Evolutionary conservation across 768 basidiomycete species (phyloP).

Genomic region (Suillus subalutaceus): DNA sequence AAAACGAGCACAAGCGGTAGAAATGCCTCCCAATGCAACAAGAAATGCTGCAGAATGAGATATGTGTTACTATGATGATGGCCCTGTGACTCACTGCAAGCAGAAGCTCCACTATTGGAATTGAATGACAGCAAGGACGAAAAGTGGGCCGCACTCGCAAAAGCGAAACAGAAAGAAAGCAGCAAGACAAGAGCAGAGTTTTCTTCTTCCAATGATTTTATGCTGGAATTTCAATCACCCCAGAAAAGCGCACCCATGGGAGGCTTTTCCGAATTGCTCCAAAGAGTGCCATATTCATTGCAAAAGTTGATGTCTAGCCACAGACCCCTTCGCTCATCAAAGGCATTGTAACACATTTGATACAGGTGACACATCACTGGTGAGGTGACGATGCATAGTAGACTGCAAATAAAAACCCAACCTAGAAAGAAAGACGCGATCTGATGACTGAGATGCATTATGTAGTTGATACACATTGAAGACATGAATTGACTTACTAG

Average conservation of each 20-base stretch:
- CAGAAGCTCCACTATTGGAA: constrained; percentile 15
- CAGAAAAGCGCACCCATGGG: neutral
- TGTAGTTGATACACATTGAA: neutral
- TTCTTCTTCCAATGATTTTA: neutral
- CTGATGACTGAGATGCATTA: constrained; percentile 31
- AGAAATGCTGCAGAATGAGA: constrained; percentile 39
- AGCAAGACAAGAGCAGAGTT: constrained; percentile 23
- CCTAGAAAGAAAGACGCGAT: constrained; percentile 44
- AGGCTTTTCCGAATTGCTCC: neutral
- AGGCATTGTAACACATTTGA: constrained; percentile 4
- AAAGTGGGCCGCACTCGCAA: constrained; percentile 35
- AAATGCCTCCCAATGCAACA: constrained; percentile 48
- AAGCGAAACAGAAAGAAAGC: constrained; percentile 33
- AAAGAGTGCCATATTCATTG: neutral
- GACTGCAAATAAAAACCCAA: constrained; percentile 41
- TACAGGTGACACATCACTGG: neutral
- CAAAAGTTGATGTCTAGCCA: neutral
- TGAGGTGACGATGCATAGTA: constrained; percentile 29
- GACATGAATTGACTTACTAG: constrained; percentile 28
- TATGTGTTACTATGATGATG: neutral
- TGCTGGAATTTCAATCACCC: neutral
- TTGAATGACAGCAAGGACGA: constrained; percentile 33
- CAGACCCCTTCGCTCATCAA: neutral
- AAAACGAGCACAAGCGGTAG: constrained; percentile 40
- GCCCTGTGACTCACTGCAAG: constrained; percentile 27